Evolutionary conservation across 108 stramenopile species (phyloP), one percentile per base, ranked within the genome.

Genomic region (Cafeteria roenbergensis): DNA sequence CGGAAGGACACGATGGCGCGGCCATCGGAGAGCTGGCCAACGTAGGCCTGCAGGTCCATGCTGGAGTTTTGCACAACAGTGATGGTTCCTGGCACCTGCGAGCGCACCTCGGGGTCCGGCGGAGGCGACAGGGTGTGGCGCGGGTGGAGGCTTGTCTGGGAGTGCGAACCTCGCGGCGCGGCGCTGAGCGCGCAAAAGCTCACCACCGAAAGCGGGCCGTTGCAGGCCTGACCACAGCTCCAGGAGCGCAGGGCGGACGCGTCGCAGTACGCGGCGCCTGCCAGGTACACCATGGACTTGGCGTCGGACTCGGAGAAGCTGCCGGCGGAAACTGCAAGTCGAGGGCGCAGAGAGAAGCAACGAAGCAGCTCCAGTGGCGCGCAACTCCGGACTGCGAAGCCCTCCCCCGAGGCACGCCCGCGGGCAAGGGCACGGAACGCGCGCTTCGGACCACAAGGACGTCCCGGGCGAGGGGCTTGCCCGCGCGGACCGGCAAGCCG

Each of bases 1-100:
- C 59, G 59, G 34, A 62, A 59, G 60, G 42, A 69, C 22, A 63
- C 61, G 59, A 29, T 6, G 21, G 8, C 26, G 6, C 26, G 17
- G 6, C 37, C 48, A 53, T 34, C 12, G 6, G 42, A 6, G 42
- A 17, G 12, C 6, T 6, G 42, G 42, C 6, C 6, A 17, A 17
- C 6, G 6, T 17, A 48, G 17, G 42, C 42, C 6, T 12, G 42
- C 42, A 6, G 17, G 6, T 12, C 42, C 12, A 48, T 12, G 17
- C 17, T 12, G 12, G 17, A 48, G 42, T 48, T 12, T 12, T 17
- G 17, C 17, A 12, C 6, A 48, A 48, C 42, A 48, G 42, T 6
- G 6, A 48, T 48, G 17, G 42, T 6, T 48, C 17, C 42, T 12
- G 17, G 42, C 17, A 17, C 12, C 17, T 12, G 17, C 17, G 17